Evolutionary conservation across 495 filamentous ascomycete genomes (phyloP).

Genomic region (Xylaria grammica): DNA sequence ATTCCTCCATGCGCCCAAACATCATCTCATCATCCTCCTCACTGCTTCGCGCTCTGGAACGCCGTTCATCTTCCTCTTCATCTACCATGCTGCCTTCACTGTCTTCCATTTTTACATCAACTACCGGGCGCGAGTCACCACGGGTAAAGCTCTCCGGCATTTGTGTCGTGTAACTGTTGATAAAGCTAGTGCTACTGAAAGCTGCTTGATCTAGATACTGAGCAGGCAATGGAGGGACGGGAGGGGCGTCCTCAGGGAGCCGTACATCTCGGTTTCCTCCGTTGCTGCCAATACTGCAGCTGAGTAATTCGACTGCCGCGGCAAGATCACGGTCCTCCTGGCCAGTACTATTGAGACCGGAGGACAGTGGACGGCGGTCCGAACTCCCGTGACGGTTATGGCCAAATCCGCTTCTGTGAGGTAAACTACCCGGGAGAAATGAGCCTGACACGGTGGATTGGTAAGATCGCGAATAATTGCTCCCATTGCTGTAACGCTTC

Average conservation of each 20-base stretch:
- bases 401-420: constrained; percentile 51
- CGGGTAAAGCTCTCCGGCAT: constrained; percentile 56
- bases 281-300: constrained; percentile 86
- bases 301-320: constrained; percentile 84
- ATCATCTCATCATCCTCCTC: constrained; percentile 91
- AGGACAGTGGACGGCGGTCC: constrained; percentile 64
- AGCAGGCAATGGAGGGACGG: constrained; percentile 82
- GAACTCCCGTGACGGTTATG: constrained; percentile 62
- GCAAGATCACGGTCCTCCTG: constrained; percentile 83
- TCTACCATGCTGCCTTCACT: constrained; percentile 69
- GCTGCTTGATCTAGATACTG: constrained; percentile 63
- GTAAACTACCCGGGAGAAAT: constrained; percentile 57
- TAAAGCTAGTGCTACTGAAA: constrained; percentile 53
- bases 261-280: constrained; percentile 66
- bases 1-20: constrained; percentile 97
- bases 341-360: constrained; percentile 64
- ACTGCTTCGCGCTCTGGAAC: constrained; percentile 67
- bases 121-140: constrained; percentile 46
- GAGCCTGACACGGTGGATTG: constrained; percentile 70
- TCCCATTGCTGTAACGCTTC: constrained; percentile 70
- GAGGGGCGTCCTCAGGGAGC: constrained; percentile 78
- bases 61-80: constrained; percentile 79
- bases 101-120: constrained; percentile 72
- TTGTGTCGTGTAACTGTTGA: constrained; percentile 58
- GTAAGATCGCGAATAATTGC: constrained; percentile 80